phyloP scores from a whole-genome alignment of 1,139 yeast species.

The Candida sp. region DNA sequence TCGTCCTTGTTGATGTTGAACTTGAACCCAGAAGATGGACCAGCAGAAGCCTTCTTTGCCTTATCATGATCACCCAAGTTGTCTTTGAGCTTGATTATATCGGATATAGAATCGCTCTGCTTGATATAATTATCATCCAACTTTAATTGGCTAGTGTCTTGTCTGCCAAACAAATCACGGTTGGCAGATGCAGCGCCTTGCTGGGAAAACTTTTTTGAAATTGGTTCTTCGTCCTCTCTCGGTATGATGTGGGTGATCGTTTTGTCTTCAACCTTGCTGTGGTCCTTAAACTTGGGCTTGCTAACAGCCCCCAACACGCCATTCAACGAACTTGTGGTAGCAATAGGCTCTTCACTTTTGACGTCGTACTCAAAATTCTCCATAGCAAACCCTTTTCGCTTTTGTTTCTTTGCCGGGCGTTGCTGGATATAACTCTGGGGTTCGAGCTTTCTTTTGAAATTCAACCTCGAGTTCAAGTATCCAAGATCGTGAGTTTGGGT shows the following conservation, averaged over 20 bases:
- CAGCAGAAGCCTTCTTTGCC: slow-evolving; percentile 11
- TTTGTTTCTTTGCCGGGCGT: slow-evolving; percentile 13
- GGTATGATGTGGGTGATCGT: slow-evolving; percentile 6
- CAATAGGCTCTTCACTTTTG: slow-evolving; percentile 6
- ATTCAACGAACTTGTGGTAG: slow-evolving; percentile 20
- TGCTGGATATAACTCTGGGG: not conserved
- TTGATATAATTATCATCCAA: slow-evolving; percentile 33
- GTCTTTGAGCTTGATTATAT: slow-evolving; percentile 35
- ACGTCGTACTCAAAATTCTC: slow-evolving; percentile 45
- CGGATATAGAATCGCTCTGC: slow-evolving; percentile 28
- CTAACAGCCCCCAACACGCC: slow-evolving; percentile 38
- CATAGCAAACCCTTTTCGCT: slow-evolving; percentile 30
- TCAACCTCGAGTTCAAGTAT: slow-evolving; percentile 27
- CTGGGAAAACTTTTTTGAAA: slow-evolving; percentile 16
- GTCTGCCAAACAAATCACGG: slow-evolving; percentile 17
- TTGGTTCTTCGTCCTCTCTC: slow-evolving; percentile 20
- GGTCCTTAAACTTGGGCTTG: slow-evolving; percentile 28
- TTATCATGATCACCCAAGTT: slow-evolving; percentile 7
- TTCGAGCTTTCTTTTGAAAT: slow-evolving; percentile 10
- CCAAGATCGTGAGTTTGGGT: slow-evolving; percentile 46
- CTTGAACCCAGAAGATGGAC: slow-evolving; percentile 44
- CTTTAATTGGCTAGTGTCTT: slow-evolving; percentile 18
- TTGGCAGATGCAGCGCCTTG: not conserved
- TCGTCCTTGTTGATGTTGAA: slow-evolving; percentile 34
- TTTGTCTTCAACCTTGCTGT: slow-evolving; percentile 5